Evolutionary conservation across 495 filamentous ascomycete genomes (phyloP), one percentile per base, ranked within the genome.

Genomic region (Penicillium verhagenii): DNA sequence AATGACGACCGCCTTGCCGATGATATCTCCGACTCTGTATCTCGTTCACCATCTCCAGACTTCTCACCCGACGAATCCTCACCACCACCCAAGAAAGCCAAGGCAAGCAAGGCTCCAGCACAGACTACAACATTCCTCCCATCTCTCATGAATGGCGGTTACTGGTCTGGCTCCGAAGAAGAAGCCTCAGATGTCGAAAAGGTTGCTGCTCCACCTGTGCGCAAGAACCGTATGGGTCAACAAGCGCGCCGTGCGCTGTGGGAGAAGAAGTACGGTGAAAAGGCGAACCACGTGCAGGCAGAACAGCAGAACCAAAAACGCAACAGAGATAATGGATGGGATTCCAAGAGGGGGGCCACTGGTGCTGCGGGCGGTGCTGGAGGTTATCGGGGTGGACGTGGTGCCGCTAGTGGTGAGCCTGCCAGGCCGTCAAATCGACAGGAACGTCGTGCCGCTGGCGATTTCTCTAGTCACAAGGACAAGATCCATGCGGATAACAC

Each of bases 191-290:
- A 76, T 14, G 59, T 73, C 16, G 70, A 74, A 39, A 59, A 69
- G 26, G 52, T 33, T 25, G 63, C 68, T 11, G 73, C 64, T 5
- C 61, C 56, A 35, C 77, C 77, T 0, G 65, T 64, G 21, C 78
- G 78, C 45, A 96, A 93, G 71, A 97, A 98, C 70, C 80, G 94
- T 24, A 84, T 88, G 64, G 94, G 94, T 10, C 94, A 98, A 68
- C 86, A 87, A 50, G 93, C 90, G 7, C 84, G 94, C 11, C 87
- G 90, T 33, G 82, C 85, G 8, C 79, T 97, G 46, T 92, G 87
- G 87, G 93, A 97, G 77, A 93, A 96, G 77, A 97, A 96, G 66
- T 97, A 79, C 63, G 90, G 90, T 2, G 69, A 77, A 2, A 76
- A 79, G 29, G 91, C 91, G 13, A 91, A 91, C 35, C 91, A 96